Evolutionary conservation across 768 basidiomycete species (phyloP).

Genomic region (Mycena haematopus): DNA sequence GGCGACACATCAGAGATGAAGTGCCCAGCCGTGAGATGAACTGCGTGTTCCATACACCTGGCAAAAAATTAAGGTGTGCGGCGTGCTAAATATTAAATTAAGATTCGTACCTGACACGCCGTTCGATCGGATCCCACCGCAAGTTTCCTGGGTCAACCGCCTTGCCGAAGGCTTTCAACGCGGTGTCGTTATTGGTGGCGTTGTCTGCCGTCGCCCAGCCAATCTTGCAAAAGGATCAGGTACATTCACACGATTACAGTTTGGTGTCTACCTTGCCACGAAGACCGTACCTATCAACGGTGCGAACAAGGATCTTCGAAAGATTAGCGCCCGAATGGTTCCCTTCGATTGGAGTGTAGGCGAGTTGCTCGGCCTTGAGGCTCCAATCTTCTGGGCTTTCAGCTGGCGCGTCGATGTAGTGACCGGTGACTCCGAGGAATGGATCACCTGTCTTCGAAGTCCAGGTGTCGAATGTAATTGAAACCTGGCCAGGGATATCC

Average conservation of each 20-base stretch:
- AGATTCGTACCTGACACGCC: slow-evolving; percentile 30
- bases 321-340: slow-evolving; percentile 33
- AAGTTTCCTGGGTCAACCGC: slow-evolving; percentile 21
- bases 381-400: slow-evolving; percentile 13
- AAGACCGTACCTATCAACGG: slow-evolving; percentile 31
- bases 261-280: slow-evolving; percentile 30
- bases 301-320: slow-evolving; percentile 17
- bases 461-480: slow-evolving; percentile 31
- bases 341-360: slow-evolving; percentile 16
- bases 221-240: slow-evolving; percentile 25
- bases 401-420: slow-evolving; percentile 24
- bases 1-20: slow-evolving; percentile 37
- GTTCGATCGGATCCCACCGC: slow-evolving; percentile 33
- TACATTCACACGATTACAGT: slow-evolving; percentile 1
- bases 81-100: too few relatives aligned
- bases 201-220: slow-evolving; percentile 42
- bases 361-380: slow-evolving; percentile 23
- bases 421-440: slow-evolving; percentile 30
- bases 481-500: slow-evolving; percentile 19
- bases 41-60: slow-evolving; percentile 43
- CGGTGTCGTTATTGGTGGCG: slow-evolving; percentile 36
- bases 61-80: not conserved
- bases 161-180: slow-evolving; percentile 31
- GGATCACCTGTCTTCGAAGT: slow-evolving; percentile 28
- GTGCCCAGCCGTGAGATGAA: slow-evolving; percentile 37